Evolutionary conservation across 2,329 filamentous ascomycete species (phyloP).

Genomic region (Celoporthe dispersa): DNA sequence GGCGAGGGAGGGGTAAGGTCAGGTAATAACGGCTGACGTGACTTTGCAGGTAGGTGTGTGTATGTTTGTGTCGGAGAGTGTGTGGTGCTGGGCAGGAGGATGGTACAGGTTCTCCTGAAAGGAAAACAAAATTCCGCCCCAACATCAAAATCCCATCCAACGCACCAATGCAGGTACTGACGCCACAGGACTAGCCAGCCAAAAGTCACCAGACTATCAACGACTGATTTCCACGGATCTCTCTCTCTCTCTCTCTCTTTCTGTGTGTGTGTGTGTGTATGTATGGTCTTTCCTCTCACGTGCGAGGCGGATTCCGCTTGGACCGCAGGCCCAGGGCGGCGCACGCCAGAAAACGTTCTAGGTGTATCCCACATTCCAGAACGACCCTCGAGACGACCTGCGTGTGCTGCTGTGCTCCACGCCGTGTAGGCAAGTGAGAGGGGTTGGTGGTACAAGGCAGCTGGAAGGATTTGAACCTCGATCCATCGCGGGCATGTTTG

Average conservation of each 20-base stretch:
- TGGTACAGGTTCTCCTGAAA: constrained; percentile 1
- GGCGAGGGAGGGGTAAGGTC: neutral
- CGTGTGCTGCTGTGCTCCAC: neutral
- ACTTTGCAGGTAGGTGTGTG: neutral
- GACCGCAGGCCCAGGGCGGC: too few relatives aligned
- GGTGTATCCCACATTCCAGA: neutral
- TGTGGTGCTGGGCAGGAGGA: neutral
- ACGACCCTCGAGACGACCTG: neutral
- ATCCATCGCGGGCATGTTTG: constrained; percentile 19
- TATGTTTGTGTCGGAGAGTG: neutral
- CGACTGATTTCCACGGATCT: neutral
- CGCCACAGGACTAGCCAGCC: neutral
- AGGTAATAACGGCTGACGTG: constrained; percentile 13
- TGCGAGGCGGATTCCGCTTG: neutral
- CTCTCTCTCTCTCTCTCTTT: too few relatives aligned
- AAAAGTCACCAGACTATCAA: neutral
- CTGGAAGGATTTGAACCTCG: constrained; percentile 15
- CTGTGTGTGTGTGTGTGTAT: too few relatives aligned
- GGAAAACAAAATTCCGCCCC: constrained; percentile 1
- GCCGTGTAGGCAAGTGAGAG: neutral
- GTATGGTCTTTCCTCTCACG: neutral
- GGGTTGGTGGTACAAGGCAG: neutral
- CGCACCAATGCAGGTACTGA: constrained; percentile 3
- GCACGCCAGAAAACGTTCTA: neutral
- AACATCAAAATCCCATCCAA: neutral